Base-by-base conservation (phyloP, 805 yeast species). In the Metschnikowia arizonensis region DNA sequence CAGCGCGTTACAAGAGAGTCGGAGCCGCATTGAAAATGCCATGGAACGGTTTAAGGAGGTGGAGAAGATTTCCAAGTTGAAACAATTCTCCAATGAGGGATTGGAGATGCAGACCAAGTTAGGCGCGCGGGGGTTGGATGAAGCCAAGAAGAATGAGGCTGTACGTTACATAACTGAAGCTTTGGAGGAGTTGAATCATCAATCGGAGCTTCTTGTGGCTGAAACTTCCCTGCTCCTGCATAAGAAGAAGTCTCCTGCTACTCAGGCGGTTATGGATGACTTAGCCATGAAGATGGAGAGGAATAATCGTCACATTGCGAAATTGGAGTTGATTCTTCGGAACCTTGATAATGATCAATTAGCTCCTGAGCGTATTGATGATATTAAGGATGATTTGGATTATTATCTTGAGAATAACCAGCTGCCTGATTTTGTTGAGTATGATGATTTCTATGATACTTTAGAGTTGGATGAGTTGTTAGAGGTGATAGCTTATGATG, bases 21-120 rank as follows among this genome's bases (percentile, higher is more conserved):
- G 82, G 12, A 63, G 72, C 40, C 70, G 88, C 52, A 73, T 83
- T 46, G 97, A 91, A 57, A 85, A 89, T 59, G 93, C 93, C 50
- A 91, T 91, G 99, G 99, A 91, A 65, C 79, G 89, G 57, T 93
- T 91, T 69, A 93, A 93, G 63, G 91, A 88, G 45, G 88, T 91
- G 55, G 99, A 91, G 66, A 88, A 89, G 67, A 81, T 84, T 52
- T 84, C 88, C 79, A 91, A 91, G 68, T 88, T 95, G 31, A 91
- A 91, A 65, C 97, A 96, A 42, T 91, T 87, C 62, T 82, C 93
- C 26, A 88, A 88, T 60, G 98, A 93, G 65, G 97, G 97, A 0
- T 73, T 91, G 51, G 88, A 85, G 41, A 79, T 81, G 61, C 81
- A 83, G 49, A 93, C 95, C 9, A 54, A 53, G 47, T 39, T 54